A percentile compares a stretch with the other conserved stretches of the same genome.
These are phyloP conservation scores for Orbilia ellipsospora DNA, from an alignment of 2,329 filamentous ascomycete genomes.

Conservation along the genomic window DNA sequence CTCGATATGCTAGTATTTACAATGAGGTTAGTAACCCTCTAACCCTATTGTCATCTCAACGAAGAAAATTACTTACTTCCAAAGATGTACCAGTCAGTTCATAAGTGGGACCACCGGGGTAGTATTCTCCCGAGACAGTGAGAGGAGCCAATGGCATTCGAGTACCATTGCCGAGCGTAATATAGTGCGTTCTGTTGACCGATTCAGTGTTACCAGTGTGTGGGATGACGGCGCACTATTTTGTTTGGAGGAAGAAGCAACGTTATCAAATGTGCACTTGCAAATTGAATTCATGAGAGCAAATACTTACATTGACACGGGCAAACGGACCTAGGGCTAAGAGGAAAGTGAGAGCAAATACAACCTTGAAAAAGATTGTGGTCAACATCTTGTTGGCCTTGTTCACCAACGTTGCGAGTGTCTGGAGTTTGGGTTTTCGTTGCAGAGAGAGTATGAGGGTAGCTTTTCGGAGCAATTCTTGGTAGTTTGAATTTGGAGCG, in stretches of 20 bases:
- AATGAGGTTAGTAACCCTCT: constrained; percentile 3
- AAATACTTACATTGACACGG: constrained; percentile 15
- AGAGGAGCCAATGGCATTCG: constrained; percentile 10
- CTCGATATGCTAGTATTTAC: background rate
- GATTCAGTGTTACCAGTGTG: too few species aligned
- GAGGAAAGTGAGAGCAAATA: background rate
- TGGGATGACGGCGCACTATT: too few species aligned
- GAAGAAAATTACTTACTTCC: constrained; percentile 29
- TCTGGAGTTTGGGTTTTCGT: background rate
- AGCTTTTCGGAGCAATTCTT: too few species aligned
- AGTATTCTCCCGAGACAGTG: constrained; percentile 30
- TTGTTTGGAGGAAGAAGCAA: too few species aligned
- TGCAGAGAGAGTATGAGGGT: too few species aligned
- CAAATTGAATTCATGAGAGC: too few species aligned
- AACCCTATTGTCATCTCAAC: background rate
- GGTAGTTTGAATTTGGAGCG: background rate
- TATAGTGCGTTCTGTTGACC: background rate
- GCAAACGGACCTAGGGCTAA: background rate
- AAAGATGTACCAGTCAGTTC: constrained; percentile 4
- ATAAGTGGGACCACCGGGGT: constrained; percentile 24
- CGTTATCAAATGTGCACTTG: too few species aligned
- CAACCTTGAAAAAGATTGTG: background rate
- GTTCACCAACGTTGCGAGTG: background rate
- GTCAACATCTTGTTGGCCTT: background rate
- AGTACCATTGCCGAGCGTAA: constrained; percentile 1